Evolutionary conservation across 2,329 filamentous ascomycete species (phyloP), one percentile per base, ranked within the genome.

Genomic region (Stemphylium lycopersici): DNA sequence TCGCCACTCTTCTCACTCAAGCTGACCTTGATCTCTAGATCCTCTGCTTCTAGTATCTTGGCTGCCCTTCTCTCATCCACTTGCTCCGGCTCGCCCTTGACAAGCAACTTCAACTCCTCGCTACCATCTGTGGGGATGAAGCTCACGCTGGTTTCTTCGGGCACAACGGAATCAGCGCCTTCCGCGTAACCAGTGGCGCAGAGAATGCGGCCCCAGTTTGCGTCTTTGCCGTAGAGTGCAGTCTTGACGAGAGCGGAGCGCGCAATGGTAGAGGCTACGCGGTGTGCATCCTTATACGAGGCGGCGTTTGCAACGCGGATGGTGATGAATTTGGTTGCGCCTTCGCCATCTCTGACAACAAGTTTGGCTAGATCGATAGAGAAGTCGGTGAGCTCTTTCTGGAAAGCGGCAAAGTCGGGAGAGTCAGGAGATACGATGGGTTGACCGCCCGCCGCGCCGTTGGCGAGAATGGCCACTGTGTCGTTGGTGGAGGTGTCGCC

Each of bases 401-500:
- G 82, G 78, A 98, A 89, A 33, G 85, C 87, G n/a, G 77, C 70
- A 72, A 89, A 93, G 70, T 92, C 90, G 10, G 73, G 72, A 75
- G 85, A 65, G 12, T 78, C 71, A 39, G 83, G 78, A 1, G 81
- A 81, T 1, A 79, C 75, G 47, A 93, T 82, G 49, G 84, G 80
- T 12, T 82, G 76, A 15, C 90, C 91, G 48, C 91, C 91, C 0
- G 91, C 93, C 15, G 91, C 92, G 58, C 95, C 95, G 75, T 99
- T 99, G 60, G 95, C 93, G n/a, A 99, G 84, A 50, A 99, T 81
- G 4, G 92, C 92, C 24, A 98, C 86, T 0, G 93, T 98, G 79
- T 99, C 95, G 78, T 99, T 99, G 55, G 95, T 99, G 58, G 90
- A 96, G 7, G 93, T 98, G 77, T 98, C 95, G 55, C 95, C 95